Conservation (phyloP, 2,329 filamentous ascomycete genomes). For the Verticillium zaregamsianum region DNA sequence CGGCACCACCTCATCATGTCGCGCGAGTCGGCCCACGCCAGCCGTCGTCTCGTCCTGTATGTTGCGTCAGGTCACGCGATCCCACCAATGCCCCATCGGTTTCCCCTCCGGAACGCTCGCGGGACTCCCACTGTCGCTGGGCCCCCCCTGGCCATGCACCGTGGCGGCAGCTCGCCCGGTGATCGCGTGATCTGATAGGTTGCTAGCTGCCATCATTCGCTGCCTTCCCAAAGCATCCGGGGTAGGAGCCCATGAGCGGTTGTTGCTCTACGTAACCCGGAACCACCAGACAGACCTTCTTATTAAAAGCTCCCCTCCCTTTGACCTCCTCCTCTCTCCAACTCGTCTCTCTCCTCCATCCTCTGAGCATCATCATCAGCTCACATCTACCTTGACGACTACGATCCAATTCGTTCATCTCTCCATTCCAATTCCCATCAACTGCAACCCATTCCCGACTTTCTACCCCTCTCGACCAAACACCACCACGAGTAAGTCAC, state of each 20-base stretch:
- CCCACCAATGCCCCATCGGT: background rate
- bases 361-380: background rate
- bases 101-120: conserved; percentile 8
- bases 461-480: conserved; percentile 6
- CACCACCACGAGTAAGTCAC: conserved; percentile 14
- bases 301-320: conserved; percentile 3
- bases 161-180: conserved; percentile 9
- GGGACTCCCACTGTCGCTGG: background rate
- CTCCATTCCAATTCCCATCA: background rate
- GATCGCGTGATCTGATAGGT: conserved; percentile 16
- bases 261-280: conserved; percentile 4
- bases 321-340: background rate
- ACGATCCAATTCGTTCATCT: background rate
- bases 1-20: background rate
- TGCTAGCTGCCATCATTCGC: conserved; percentile 8
- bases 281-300: background rate
- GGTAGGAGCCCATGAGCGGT: background rate
- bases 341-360: conserved; percentile 4
- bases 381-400: background rate
- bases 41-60: background rate
- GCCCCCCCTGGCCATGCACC: conserved; percentile 5
- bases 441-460: background rate
- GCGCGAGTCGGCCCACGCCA: conserved; percentile 1
- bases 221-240: background rate
- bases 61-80: conserved; percentile 19